phyloP scores from a whole-genome alignment of 2,329 filamentous ascomycete species.

The Cytospora chrysosperma region DNA sequence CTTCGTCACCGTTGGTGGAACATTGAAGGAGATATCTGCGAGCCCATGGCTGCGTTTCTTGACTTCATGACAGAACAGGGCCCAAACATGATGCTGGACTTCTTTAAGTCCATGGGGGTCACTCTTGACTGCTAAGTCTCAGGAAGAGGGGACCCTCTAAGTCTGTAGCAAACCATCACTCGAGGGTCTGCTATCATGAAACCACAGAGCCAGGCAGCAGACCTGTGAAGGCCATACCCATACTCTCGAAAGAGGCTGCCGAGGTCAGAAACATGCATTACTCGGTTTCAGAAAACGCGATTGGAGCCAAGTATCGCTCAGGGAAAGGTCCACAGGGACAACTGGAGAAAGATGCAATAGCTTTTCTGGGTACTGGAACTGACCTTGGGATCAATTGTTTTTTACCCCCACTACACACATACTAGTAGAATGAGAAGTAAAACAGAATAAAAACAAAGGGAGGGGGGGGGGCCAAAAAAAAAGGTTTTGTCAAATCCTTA shows the following conservation, averaged over 20 bases:
- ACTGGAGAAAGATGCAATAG: neutral
- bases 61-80: conserved; percentile 2
- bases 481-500: too few species aligned
- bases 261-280: neutral
- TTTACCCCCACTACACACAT: too few species aligned
- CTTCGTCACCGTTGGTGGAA: conserved; percentile 5
- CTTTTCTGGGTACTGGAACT: neutral
- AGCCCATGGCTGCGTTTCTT: neutral
- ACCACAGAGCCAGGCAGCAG: too few species aligned
- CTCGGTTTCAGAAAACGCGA: neutral
- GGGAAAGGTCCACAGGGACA: neutral
- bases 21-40: neutral
- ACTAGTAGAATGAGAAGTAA: too few species aligned
- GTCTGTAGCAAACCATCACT: neutral
- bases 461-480: too few species aligned
- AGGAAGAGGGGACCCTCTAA: neutral
- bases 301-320: too few species aligned
- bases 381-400: too few species aligned
- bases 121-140: neutral
- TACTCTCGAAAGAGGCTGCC: neutral
- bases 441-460: too few species aligned
- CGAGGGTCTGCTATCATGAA: too few species aligned
- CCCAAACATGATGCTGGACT: neutral
- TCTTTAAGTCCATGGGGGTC: neutral
- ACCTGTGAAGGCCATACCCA: neutral